Conservation (phyloP, 805 yeast species). For the Komagataella pastoris region DNA sequence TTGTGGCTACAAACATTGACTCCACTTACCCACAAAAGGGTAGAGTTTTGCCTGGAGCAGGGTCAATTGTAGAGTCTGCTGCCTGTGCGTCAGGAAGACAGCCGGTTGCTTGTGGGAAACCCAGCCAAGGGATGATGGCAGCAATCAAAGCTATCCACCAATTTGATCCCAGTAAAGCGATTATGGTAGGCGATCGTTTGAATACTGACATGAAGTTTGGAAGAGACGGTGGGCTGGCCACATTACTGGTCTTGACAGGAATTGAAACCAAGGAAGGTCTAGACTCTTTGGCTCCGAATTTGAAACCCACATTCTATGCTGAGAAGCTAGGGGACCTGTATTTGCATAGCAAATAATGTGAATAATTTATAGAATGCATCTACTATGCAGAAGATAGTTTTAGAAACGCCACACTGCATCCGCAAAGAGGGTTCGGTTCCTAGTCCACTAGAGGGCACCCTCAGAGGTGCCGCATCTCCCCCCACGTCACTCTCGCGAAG, state of each 20-base stretch:
- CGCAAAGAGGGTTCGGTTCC: too few relatives aligned
- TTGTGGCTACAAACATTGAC: conserved; percentile 89
- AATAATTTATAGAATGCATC: not conserved
- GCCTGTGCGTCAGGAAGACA: conserved; percentile 64
- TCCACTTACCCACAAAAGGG: conserved; percentile 91
- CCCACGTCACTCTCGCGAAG: not conserved
- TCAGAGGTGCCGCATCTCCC: not conserved
- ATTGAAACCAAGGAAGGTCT: conserved; percentile 69
- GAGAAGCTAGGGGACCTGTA: conserved; percentile 66
- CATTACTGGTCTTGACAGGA: conserved; percentile 83
- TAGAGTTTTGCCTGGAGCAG: conserved; percentile 85
- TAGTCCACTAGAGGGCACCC: too few relatives aligned
- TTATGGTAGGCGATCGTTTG: conserved; percentile 92
- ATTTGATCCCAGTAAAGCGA: conserved; percentile 43
- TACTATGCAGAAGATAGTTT: too few relatives aligned
- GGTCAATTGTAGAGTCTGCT: conserved; percentile 72
- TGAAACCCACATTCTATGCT: conserved; percentile 56
- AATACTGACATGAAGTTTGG: conserved; percentile 96
- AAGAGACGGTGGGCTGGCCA: conserved; percentile 71
- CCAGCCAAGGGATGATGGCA: conserved; percentile 80
- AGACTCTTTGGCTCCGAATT: conserved; percentile 20
- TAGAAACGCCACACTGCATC: too few relatives aligned
- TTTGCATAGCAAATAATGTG: conserved; percentile 23
- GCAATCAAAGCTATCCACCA: conserved; percentile 60
- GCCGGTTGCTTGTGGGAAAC: conserved; percentile 91